A percentile compares a stretch with the other conserved stretches of the same genome.
Conservation (phyloP, 2,329 filamentous ascomycete genomes). For the Sphaerulina vaccinii region DNA sequence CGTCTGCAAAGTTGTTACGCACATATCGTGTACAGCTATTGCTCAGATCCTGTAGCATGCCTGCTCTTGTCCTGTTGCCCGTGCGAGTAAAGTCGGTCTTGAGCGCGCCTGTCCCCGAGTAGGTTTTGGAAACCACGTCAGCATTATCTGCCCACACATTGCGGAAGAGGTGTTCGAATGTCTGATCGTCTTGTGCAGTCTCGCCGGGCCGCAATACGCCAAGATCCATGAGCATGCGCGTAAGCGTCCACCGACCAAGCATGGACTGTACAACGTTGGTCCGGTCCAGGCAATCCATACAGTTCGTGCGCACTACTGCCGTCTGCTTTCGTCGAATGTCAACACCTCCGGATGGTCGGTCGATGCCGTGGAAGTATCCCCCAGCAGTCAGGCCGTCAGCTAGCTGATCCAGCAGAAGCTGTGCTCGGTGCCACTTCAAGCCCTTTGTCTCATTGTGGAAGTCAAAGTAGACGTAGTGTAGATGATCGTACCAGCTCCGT, state of each 20-base stretch:
- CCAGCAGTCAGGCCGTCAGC: conserved; percentile 73
- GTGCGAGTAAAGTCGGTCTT: conserved; percentile 98
- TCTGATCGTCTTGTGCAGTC: conserved; percentile 73
- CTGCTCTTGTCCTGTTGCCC: conserved; percentile 80
- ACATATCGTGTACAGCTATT: conserved; percentile 89
- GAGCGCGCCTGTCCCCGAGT: conserved; percentile 93
- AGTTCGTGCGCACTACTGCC: conserved; percentile 93
- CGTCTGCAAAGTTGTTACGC: conserved; percentile 91
- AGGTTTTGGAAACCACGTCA: conserved; percentile 87
- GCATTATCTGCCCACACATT: conserved; percentile 99
- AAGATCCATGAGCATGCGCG: conserved; percentile 81
- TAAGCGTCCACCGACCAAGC: conserved; percentile 84
- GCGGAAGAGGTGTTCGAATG: conserved; percentile 88
- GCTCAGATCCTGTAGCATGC: conserved; percentile 79
- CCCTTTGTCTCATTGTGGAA: conserved; percentile 98
- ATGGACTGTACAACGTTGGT: conserved; percentile 98
- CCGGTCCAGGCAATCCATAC: conserved; percentile 97
- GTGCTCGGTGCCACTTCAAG: conserved; percentile 85
- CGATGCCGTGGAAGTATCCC: conserved; percentile 88
- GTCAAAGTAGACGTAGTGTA: conserved; percentile 98
- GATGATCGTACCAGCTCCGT: conserved; percentile 69
- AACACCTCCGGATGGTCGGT: conserved; percentile 75
- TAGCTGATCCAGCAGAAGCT: conserved; percentile 80
- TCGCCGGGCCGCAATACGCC: conserved; percentile 76
- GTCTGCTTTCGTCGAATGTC: conserved; percentile 80